These are phyloP conservation scores for Prunus salicina DNA, from an alignment of 306 rosid genomes.

Conservation along the genomic window DNA sequence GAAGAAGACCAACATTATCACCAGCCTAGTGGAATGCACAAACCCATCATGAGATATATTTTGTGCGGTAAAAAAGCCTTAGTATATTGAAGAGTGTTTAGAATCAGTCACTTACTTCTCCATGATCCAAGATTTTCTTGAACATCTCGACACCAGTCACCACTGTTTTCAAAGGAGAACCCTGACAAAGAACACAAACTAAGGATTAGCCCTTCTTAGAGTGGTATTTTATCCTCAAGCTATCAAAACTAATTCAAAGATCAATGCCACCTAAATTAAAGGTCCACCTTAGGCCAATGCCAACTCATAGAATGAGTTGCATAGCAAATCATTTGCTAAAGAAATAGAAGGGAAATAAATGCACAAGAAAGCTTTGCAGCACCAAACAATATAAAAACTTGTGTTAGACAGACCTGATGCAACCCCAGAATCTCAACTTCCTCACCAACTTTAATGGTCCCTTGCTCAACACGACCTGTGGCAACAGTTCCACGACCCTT, in stretches of 20 bases:
- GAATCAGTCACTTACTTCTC: constrained; percentile 64
- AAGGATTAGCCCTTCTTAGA: constrained; percentile 15
- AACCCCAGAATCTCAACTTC: constrained; percentile 96
- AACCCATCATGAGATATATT: constrained; percentile 19
- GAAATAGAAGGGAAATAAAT: neutral
- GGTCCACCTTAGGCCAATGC: neutral
- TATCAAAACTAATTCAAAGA: neutral
- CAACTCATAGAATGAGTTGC: constrained; percentile 5
- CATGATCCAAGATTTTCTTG: constrained; percentile 94
- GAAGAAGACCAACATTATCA: constrained; percentile 99
- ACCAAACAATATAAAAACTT: neutral
- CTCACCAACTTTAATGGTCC: constrained; percentile 84
- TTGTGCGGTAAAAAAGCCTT: constrained; percentile 2
- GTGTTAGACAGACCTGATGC: constrained; percentile 52
- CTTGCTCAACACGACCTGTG: constrained; percentile 97
- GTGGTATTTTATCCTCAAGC: neutral
- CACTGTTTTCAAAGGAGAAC: constrained; percentile 77
- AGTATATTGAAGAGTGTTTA: constrained; percentile 4
- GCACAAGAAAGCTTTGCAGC: constrained; percentile 5
- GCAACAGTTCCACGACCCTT: constrained; percentile 99
- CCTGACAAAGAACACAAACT: constrained; percentile 42
- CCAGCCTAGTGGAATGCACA: constrained; percentile 64
- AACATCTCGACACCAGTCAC: constrained; percentile 99
- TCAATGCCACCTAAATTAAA: neutral
- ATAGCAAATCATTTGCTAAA: constrained; percentile 3